Base-by-base conservation (phyloP, 257 asterid genomes). In the Voacanga thouarsii region DNA sequence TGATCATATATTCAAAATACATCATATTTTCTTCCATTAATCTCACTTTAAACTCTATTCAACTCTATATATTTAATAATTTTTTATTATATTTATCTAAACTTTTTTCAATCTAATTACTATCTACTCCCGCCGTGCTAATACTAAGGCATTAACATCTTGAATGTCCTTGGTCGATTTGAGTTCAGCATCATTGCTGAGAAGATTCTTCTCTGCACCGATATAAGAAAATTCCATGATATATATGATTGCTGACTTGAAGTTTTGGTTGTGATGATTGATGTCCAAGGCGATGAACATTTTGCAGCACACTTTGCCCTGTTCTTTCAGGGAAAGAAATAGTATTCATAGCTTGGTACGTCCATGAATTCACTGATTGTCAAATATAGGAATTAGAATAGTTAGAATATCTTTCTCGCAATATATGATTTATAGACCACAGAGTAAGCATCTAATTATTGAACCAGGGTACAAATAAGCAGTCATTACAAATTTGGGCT, bases 211-310 rank as follows among this genome's bases (percentile, higher is more conserved):
- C 39, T 24, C 74, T 79, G 74, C 30, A 72, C 72, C 16, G 23
- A 26, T 55, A 60, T n/a, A 15, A 60, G 7, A 63, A 47, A 73
- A 53, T 70, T 68, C 83, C 57, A 5, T 53, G 44, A n/a, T 49
- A 75, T 69, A 21, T n/a, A 80, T 80, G 67, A 80, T 69, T 45
- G 74, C 77, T 59, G 74, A 59, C 21, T 70, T 75, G 80, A 75
- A 75, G 33, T 68, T 44, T 37, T 75, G 37, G 24, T 10, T 19
- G 74, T 63, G 78, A 71, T 63, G 77, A 71, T 79, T 72, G 77
- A 60, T 63, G 72, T 47, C 14, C 78, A 72, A 72, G 43, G 67
- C 43, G 44, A 67, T 16, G n/a, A 2, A 26, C 57, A 69, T 55
- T 69, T 15, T 55, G 59, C 47, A 55, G 56, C 37, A 56, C 56